Evolutionary conservation across 306 rosid species (phyloP).

Genomic region (Castanea sativa): DNA sequence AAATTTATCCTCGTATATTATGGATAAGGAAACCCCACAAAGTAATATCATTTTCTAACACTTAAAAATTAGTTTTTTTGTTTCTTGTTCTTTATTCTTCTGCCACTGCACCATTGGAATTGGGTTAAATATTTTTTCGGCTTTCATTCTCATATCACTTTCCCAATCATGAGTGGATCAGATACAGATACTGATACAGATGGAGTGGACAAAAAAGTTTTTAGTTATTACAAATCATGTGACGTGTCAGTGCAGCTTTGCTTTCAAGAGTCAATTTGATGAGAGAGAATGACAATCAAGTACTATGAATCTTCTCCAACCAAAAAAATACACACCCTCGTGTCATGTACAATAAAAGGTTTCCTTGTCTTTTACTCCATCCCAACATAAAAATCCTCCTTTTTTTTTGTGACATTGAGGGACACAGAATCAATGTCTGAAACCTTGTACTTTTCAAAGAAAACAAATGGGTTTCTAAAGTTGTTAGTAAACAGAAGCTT

Average conservation of each 20-base stretch:
- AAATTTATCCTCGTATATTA: not conserved
- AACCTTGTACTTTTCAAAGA: constrained; percentile 26
- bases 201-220: constrained; percentile 12
- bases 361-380: constrained; percentile 37
- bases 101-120: not conserved
- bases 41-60: not conserved
- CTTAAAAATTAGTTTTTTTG: not conserved
- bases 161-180: constrained; percentile 23
- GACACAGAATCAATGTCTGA: constrained; percentile 29
- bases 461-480: constrained; percentile 9
- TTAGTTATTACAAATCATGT: not conserved
- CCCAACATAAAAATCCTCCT: not conserved
- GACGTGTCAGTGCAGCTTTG: constrained; percentile 17
- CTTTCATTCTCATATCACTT: constrained; percentile 25
- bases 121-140: not conserved
- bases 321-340: not conserved
- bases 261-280: constrained; percentile 2
- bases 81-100: not conserved
- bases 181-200: constrained; percentile 32
- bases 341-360: constrained; percentile 12
- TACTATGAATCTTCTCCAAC: not conserved
- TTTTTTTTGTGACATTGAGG: constrained; percentile 8
- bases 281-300: not conserved
- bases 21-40: constrained; percentile 15
- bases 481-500: constrained; percentile 13